Percentiles rank a stretch among this genome's conserved stretches.
These are phyloP conservation scores for Canariomyces notabilis DNA, from an alignment of 2,329 filamentous ascomycete genomes.

Conservation along the genomic window DNA sequence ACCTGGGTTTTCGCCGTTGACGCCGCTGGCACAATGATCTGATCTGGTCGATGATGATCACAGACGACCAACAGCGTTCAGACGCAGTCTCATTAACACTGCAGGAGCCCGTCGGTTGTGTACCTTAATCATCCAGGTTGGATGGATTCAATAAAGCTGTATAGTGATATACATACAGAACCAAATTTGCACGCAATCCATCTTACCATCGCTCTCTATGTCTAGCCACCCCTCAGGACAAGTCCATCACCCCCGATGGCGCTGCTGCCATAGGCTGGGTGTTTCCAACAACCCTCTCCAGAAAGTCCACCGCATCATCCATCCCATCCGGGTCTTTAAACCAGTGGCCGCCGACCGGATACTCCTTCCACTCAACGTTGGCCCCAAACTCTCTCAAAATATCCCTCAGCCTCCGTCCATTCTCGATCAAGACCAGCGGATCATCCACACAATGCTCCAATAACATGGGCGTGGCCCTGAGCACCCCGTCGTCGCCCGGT, in stretches of 20 bases:
- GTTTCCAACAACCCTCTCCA: slow-evolving; percentile 10
- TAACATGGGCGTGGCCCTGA: slow-evolving; percentile 40
- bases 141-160: no score
- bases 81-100: no score
- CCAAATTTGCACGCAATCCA: no score
- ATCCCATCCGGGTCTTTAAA: slow-evolving; percentile 40
- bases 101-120: no score
- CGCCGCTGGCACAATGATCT: no score
- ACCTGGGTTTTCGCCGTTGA: no score
- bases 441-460: slow-evolving; percentile 44
- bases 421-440: slow-evolving; percentile 34
- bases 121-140: no score
- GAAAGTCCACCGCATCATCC: slow-evolving; percentile 32
- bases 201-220: neutral
- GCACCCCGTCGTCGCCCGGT: slow-evolving; percentile 26
- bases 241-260: neutral
- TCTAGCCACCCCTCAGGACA: neutral
- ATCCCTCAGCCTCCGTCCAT: slow-evolving; percentile 33
- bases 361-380: slow-evolving; percentile 37
- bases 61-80: no score
- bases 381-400: slow-evolving; percentile 35
- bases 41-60: no score
- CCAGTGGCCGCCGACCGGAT: slow-evolving; percentile 40
- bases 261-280: neutral
- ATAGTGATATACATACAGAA: no score